Evolutionary conservation across 2,329 filamentous ascomycete species (phyloP), one percentile per base, ranked within the genome.

Genomic region (Fusarium caatingaense): DNA sequence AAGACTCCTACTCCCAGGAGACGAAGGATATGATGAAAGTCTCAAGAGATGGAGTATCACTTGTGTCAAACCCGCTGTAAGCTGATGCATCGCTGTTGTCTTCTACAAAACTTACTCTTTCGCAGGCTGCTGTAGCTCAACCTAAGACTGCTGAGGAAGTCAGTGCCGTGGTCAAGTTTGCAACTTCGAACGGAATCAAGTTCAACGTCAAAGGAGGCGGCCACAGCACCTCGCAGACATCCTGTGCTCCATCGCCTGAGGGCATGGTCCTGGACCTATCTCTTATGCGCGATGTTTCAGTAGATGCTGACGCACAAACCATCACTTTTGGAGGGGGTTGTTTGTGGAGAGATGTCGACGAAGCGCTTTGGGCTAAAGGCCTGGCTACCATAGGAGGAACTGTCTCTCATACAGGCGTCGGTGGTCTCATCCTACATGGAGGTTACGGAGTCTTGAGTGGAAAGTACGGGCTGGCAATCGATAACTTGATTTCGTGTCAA

Each of bases 351-450:
- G 84, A 88, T 70, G 83, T 89, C 15, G 87, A 90, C 67, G 76
- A 80, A 8, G 83, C 83, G 0, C 83, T 83, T 0, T 84, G 80
- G 54, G 76, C 82, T 49, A 78, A 87, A 70, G 82, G 83, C 1
- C 81, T 90, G 5, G 88, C 87, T 4, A 87, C 87, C 2, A 86
- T 89, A 0, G 88, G 88, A 11, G 89, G 89, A 5, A 89, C 88
- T 0, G 87, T 90, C 12, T 86, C 86, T 44, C 86, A 90, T 67
- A 90, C 88, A 2, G 88, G 89, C 8, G 85, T 91, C 8, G 88
- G 87, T 4, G 89, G 87, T 0, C 78, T 90, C 16, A 83, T 85
- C 0, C 75, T 89, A 2, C 87, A 87, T 1, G 88, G 88, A 25
- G 88, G 88, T 2, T 88, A 87, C 71, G 87, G 89, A 2, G 84